Conservation (phyloP, 192 early-diverging fungal genomes). For the Mortierella claussenii region DNA sequence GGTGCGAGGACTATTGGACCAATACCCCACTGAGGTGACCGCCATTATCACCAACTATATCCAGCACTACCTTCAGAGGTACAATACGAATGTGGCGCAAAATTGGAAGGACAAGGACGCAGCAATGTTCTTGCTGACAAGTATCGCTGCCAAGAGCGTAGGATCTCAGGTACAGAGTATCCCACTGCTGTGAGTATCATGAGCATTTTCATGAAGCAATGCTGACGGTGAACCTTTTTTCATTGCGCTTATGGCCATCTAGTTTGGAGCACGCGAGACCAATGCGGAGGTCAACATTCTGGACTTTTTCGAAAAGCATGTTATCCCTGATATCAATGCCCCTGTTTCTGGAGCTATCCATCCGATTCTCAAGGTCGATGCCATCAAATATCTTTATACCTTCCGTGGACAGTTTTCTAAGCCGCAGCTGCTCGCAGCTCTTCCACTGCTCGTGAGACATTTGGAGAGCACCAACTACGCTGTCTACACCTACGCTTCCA, state of each 20-base stretch:
- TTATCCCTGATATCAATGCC: conserved; percentile 85
- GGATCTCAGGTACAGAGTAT: conserved; percentile 68
- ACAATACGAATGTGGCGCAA: conserved; percentile 69
- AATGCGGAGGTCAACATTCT: conserved; percentile 87
- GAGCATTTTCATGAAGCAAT: too few species aligned
- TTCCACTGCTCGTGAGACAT: conserved; percentile 84
- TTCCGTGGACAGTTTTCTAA: conserved; percentile 95
- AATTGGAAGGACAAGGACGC: conserved; percentile 98
- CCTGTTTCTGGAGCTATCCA: conserved; percentile 72
- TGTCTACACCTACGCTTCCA: conserved; percentile 92
- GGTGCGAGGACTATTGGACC: conserved; percentile 90
- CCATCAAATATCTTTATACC: conserved; percentile 92
- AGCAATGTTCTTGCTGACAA: conserved; percentile 91
- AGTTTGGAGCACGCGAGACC: conserved; percentile 85
- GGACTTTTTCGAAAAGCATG: conserved; percentile 84
- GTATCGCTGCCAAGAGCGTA: conserved; percentile 84
- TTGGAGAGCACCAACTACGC: conserved; percentile 84
- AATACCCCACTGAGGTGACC: conserved; percentile 88
- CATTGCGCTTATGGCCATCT: not conserved
- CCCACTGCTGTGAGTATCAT: not conserved
- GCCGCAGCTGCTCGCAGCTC: conserved; percentile 75
- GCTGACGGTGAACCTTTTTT: not conserved
- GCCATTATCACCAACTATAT: conserved; percentile 84
- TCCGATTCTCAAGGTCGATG: conserved; percentile 94
- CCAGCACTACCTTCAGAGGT: conserved; percentile 73